These are phyloP conservation scores for Obba rivulosa DNA, from an alignment of 768 basidiomycete genomes.

Conservation along the genomic window DNA sequence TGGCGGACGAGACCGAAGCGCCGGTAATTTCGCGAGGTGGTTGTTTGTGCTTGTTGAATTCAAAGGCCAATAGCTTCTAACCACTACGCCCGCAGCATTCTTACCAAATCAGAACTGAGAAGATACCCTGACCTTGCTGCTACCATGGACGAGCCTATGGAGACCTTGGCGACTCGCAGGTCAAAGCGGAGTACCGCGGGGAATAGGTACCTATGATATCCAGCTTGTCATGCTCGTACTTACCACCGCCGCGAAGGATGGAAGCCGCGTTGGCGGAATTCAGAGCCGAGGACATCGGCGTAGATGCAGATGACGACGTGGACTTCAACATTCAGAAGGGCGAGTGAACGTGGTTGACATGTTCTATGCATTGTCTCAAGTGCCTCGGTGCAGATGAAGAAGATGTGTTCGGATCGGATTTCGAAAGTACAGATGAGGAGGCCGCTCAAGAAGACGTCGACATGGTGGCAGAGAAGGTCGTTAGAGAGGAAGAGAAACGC, in stretches of 20 bases:
- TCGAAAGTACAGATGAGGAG: constrained; percentile 78
- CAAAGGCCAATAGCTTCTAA: neutral
- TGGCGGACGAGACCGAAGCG: neutral
- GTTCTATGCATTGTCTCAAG: neutral
- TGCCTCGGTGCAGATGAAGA: constrained; percentile 55
- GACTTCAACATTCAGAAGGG: constrained; percentile 70
- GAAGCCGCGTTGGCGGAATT: constrained; percentile 73
- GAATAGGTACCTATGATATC: constrained; percentile 48
- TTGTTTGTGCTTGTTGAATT: constrained; percentile 12
- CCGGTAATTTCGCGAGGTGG: neutral
- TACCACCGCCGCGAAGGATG: constrained; percentile 46
- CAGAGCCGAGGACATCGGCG: constrained; percentile 40
- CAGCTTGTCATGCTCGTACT: neutral
- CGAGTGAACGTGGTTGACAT: constrained; percentile 16
- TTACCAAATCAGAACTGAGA: too few species aligned
- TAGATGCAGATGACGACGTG: constrained; percentile 65
- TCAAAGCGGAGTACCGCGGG: constrained; percentile 72
- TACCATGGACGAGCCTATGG: constrained; percentile 26
- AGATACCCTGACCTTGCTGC: neutral
- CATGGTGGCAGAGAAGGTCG: constrained; percentile 51
- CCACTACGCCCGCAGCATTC: too few species aligned
- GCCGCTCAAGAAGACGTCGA: constrained; percentile 41
- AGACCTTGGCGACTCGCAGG: constrained; percentile 52
- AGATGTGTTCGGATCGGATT: constrained; percentile 79
- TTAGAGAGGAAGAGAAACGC: constrained; percentile 55